These are phyloP conservation scores for Monoraphidium neglectum DNA, from an alignment of 139 green algal genomes.

Conservation along the genomic window DNA sequence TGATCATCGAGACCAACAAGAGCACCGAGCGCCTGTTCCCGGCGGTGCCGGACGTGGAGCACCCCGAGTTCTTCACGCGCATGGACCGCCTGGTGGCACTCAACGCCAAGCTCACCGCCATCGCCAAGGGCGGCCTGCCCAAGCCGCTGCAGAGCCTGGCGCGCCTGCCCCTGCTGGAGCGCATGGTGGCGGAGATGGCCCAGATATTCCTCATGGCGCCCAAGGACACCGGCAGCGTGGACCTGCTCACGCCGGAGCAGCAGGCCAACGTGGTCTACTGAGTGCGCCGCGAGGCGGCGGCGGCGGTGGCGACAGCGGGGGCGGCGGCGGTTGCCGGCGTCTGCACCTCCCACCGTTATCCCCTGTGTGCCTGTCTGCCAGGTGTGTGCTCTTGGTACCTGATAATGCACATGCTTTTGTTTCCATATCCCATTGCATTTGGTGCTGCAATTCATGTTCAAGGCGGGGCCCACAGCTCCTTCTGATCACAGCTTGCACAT, in stretches of 20 bases:
- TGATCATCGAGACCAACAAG: conserved; percentile 98
- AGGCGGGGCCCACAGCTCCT: no score
- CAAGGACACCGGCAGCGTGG: conserved; percentile 70
- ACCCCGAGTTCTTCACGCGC: conserved; percentile 81
- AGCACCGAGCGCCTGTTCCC: conserved; percentile 93
- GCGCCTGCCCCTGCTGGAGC: conserved; percentile 73
- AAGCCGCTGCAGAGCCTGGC: conserved; percentile 74
- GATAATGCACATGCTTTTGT: no score
- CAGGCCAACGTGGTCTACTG: conserved; percentile 37
- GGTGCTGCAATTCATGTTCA: no score
- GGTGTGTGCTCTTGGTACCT: no score
- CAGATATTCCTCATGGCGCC: conserved; percentile 83
- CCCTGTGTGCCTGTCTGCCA: no score
- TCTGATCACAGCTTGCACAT: no score
- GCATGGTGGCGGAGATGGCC: conserved; percentile 72
- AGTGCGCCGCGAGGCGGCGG: not conserved
- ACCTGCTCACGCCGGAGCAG: conserved; percentile 36
- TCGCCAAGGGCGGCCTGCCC: conserved; percentile 62
- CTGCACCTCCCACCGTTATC: no score
- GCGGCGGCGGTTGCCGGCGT: no score
- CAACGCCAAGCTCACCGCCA: conserved; percentile 80
- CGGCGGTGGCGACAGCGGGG: no score
- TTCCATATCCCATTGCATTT: no score
- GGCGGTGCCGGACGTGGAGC: conserved; percentile 81
- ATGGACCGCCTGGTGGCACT: conserved; percentile 79